Conservation (phyloP, 176 grass and related monocot genomes). For the Miscanthus lutarioriparius region DNA sequence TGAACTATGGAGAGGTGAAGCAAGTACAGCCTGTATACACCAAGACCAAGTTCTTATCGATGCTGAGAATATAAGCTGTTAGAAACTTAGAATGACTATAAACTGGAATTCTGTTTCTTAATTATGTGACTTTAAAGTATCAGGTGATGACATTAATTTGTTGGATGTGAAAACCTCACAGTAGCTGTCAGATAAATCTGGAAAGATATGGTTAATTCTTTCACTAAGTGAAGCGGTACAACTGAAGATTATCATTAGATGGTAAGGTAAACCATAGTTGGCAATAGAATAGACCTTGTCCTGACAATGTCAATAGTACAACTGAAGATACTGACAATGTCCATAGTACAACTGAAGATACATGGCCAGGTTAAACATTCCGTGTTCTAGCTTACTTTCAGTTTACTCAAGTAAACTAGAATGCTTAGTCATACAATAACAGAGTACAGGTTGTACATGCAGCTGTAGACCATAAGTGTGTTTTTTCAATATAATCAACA, state of each 20-base stretch:
- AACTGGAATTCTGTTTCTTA: not conserved
- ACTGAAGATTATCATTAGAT: not conserved
- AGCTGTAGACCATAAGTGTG: not conserved
- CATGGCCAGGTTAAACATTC: not conserved
- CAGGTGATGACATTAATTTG: not conserved
- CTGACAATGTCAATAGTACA: not conserved
- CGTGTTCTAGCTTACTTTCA: not conserved
- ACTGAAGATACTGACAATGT: not conserved
- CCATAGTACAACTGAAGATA: not conserved
- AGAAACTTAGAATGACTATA: not conserved
- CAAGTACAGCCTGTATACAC: not conserved
- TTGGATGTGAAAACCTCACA: not conserved
- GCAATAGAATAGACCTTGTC: not conserved
- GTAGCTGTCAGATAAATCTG: not conserved
- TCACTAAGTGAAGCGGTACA: not conserved
- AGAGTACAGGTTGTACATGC: not conserved
- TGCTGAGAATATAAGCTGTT: not conserved
- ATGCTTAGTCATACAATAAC: not conserved
- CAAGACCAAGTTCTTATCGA: not conserved
- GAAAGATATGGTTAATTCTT: not conserved
- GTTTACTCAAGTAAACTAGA: not conserved
- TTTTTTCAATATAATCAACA: not conserved
- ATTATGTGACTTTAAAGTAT: not conserved
- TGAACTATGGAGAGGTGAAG: too few relatives aligned
- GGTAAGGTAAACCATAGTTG: not conserved